A percentile compares a stretch with the other conserved stretches of the same genome.
phyloP scores from a whole-genome alignment of 2,329 filamentous ascomycete genomes.

The Didymella pomorum region DNA sequence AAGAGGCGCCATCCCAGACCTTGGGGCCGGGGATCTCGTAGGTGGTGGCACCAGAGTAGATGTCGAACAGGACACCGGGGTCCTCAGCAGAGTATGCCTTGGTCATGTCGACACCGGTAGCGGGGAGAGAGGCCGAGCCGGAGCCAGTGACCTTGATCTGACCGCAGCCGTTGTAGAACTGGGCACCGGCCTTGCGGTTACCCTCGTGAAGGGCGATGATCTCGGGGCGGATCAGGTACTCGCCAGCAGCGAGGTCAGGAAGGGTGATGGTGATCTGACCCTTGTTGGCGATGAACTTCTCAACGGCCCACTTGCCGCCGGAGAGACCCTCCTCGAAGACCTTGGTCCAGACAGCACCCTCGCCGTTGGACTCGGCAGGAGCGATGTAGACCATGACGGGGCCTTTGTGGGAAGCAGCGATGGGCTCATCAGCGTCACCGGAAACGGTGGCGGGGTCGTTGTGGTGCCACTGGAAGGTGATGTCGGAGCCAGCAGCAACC shows the following conservation, averaged over 20 bases:
- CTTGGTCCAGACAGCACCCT: slow-evolving; percentile 61
- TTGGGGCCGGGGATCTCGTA: slow-evolving; percentile 54
- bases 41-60: slow-evolving; percentile 45
- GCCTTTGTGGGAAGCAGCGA: slow-evolving; percentile 61
- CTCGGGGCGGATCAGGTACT: slow-evolving; percentile 55
- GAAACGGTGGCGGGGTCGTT: slow-evolving; percentile 39
- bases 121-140: slow-evolving; percentile 40
- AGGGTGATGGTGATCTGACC: slow-evolving; percentile 52
- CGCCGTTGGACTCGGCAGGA: slow-evolving; percentile 51
- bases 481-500: slow-evolving; percentile 58
- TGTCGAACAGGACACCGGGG: slow-evolving; percentile 52
- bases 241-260: slow-evolving; percentile 48
- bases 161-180: slow-evolving; percentile 56
- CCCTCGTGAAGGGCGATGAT: slow-evolving; percentile 56
- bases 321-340: slow-evolving; percentile 51
- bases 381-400: slow-evolving; percentile 63
- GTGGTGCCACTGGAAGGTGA: slow-evolving; percentile 62
- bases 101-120: slow-evolving; percentile 55
- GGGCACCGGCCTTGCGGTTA: slow-evolving; percentile 45
- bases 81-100: slow-evolving; percentile 52
- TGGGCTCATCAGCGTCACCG: slow-evolving; percentile 59
- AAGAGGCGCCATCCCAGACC: slow-evolving; percentile 43
- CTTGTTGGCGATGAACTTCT: slow-evolving; percentile 52
- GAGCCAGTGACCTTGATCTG: slow-evolving; percentile 50
- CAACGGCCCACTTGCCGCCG: slow-evolving; percentile 49